Evolutionary conservation across 176 grass and related monocot genomes (phyloP), one percentile per base, ranked within the genome.

Genomic region (Cocos nucifera): DNA sequence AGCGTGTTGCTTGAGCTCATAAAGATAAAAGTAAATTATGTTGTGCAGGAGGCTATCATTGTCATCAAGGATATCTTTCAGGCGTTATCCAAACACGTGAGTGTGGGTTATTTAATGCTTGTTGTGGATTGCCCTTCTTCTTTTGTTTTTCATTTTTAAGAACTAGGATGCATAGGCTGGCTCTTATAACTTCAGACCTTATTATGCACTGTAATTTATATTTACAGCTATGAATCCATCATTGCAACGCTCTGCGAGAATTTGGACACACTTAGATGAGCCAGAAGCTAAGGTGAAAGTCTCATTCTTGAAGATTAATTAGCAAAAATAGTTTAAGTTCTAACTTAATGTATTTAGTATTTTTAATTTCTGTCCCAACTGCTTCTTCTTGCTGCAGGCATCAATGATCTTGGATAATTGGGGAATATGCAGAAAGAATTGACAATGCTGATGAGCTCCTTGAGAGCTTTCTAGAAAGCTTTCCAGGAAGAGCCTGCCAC

Each of bases 331-430:
- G 35, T 54, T 19, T 12, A 32, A 8, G 32, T 44, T 44, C 10
- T 44, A 9, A 44, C 3, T 2, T 44, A 44, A 10, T 44, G 8
- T 44, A 44, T 44, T 44, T 44, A 44, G 7, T 44, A 14, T 49
- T 73, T 18, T n/a, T 17, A 12, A 21, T 22, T 56, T 44, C 62
- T 79, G 21, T 30, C 6, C 77, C 22, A 56, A 10, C 9, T 72
- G 25, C 28, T 65, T 50, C 55, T 58, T 30, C 64, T 68, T 72
- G 78, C 16, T 53, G 16, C 67, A 98, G 93, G 93, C 93, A 56
- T 98, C 93, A 61, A 98, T 98, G 93, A 98, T 98, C 54, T 54
- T 98, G 93, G 93, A 98, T 98, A 78, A 98, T 92, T 77, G 93
- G 93, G 63, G 87, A 98, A 85, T 91, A 98, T 85, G 93, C 87